phyloP scores from a whole-genome alignment of 179 eudicot genomes.

The Gypsophila paniculata region DNA sequence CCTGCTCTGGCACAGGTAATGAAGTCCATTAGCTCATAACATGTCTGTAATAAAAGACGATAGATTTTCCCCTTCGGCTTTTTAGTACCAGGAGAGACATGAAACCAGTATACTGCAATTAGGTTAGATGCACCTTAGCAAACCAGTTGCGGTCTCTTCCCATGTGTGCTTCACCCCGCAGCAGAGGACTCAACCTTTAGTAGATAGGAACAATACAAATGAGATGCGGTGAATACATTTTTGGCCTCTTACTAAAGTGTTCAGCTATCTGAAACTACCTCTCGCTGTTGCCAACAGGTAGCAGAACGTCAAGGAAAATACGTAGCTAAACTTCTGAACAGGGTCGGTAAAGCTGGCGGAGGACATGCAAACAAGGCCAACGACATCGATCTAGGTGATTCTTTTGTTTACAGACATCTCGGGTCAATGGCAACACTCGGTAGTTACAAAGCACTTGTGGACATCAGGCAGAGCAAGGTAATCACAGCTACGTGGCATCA shows the following conservation, averaged over 20 bases:
- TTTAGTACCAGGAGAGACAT: not conserved
- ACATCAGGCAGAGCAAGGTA: constrained; percentile 96
- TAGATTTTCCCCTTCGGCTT: not conserved
- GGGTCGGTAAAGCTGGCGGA: constrained; percentile 68
- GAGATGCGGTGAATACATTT: not conserved
- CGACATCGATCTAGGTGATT: constrained; percentile 56
- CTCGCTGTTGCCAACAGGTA: constrained; percentile 44
- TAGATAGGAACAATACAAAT: no score
- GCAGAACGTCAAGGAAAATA: constrained; percentile 97
- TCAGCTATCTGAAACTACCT: not conserved
- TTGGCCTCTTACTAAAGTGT: not conserved
- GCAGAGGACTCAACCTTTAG: no score
- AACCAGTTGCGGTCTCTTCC: no score
- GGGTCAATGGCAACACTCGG: constrained; percentile 98
- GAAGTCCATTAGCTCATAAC: not conserved
- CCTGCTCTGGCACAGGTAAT: constrained; percentile 95
- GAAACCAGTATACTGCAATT: not conserved
- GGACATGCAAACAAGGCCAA: constrained; percentile 62
- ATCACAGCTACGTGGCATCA: not conserved
- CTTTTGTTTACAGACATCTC: constrained; percentile 79
- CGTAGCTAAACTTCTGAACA: constrained; percentile 62
- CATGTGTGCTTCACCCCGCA: no score
- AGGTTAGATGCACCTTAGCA: not conserved
- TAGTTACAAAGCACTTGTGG: constrained; percentile 94
- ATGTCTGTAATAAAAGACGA: not conserved